Percentiles rank a stretch among this genome's conserved stretches.
phyloP scores from a whole-genome alignment of 257 asterid genomes.

The Nicotiana benthamiana region DNA sequence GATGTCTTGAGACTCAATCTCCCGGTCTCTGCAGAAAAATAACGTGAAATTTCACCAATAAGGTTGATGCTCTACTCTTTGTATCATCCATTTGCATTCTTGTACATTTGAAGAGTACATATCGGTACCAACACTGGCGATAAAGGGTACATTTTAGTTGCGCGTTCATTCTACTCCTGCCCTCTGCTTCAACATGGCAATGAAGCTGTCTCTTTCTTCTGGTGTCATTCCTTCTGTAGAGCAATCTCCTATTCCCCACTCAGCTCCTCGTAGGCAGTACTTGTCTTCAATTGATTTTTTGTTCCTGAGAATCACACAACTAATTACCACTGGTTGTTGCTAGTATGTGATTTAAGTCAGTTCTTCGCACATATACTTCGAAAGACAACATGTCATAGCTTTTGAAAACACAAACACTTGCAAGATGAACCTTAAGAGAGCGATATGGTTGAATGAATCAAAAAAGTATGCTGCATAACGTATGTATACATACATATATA shows the following conservation, averaged over 20 bases:
- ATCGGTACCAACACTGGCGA: not conserved
- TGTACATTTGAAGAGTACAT: not conserved
- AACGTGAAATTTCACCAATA: not conserved
- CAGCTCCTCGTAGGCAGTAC: conserved; percentile 90
- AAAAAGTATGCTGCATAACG: not conserved
- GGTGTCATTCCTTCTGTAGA: conserved; percentile 78
- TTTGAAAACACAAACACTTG: not conserved
- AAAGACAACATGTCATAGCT: not conserved
- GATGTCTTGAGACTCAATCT: not conserved
- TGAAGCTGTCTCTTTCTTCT: conserved; percentile 71
- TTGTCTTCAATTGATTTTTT: conserved; percentile 53
- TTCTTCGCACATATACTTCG: too few relatives aligned
- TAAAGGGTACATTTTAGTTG: not conserved
- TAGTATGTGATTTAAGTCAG: not conserved
- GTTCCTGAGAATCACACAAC: conserved; percentile 36
- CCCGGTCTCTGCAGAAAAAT: not conserved
- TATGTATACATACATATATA: not conserved
- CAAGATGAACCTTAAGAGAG: not conserved
- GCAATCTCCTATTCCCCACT: conserved; percentile 99
- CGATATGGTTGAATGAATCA: not conserved
- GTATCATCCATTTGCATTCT: not conserved
- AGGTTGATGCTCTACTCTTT: not conserved
- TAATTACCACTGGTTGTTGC: not conserved
- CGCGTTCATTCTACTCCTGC: conserved; percentile 60
- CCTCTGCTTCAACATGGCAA: conserved; percentile 72